Evolutionary conservation across 2,329 filamentous ascomycete species (phyloP).

Genomic region (Hymenoscyphus albidus): DNA sequence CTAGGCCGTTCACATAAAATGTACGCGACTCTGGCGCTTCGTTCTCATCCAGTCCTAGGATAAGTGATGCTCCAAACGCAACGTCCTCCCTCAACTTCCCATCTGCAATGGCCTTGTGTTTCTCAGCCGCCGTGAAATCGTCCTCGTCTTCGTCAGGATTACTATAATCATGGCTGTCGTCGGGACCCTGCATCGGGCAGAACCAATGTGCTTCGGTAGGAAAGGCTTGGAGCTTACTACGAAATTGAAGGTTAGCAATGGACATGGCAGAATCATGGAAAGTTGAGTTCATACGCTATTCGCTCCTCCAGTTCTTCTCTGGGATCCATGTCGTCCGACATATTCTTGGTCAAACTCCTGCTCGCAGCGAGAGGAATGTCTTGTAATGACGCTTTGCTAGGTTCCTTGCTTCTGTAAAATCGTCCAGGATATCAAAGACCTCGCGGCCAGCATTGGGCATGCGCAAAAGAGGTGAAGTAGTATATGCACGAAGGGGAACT

Average conservation of each 20-base stretch:
- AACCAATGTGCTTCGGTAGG: slow-evolving; percentile 55
- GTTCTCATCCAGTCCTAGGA: slow-evolving; percentile 63
- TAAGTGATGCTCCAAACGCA: slow-evolving; percentile 63
- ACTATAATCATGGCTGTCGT: slow-evolving; percentile 63
- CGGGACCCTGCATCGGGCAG: slow-evolving; percentile 60
- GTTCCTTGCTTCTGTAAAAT: not conserved
- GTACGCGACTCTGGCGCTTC: slow-evolving; percentile 55
- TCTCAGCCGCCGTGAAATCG: slow-evolving; percentile 48
- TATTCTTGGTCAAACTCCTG: not conserved
- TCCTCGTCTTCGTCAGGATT: slow-evolving; percentile 46
- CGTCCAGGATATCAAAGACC: not conserved
- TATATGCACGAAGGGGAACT: not conserved
- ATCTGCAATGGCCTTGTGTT: slow-evolving; percentile 50
- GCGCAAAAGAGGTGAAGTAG: not conserved
- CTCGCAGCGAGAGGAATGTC: not conserved
- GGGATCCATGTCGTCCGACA: not conserved
- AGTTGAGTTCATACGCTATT: slow-evolving; percentile 25
- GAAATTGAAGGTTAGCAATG: slow-evolving; percentile 11
- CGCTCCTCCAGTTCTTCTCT: slow-evolving; percentile 32
- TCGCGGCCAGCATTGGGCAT: not conserved
- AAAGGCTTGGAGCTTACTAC: slow-evolving; percentile 33
- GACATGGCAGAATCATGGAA: not conserved
- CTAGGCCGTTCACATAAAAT: slow-evolving; percentile 55
- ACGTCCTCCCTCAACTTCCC: slow-evolving; percentile 54
- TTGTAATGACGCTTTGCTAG: not conserved